phyloP scores from a whole-genome alignment of 805 yeast species.

The Candida nitratophila region DNA sequence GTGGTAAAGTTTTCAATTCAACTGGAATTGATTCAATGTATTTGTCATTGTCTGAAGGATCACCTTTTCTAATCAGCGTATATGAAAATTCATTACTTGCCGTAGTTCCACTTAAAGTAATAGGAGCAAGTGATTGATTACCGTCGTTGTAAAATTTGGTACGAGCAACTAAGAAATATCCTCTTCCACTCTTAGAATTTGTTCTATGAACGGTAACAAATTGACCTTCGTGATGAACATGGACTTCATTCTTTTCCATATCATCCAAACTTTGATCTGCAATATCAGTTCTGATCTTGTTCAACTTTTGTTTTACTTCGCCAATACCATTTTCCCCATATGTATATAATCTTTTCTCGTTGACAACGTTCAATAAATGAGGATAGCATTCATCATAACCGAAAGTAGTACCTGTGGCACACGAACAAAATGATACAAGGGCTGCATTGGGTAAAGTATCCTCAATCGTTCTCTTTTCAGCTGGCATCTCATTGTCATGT shows the following conservation, averaged over 20 bases:
- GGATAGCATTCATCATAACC: constrained; percentile 95
- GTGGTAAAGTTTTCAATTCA: constrained; percentile 42
- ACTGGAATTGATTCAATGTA: constrained; percentile 61
- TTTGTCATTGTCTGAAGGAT: constrained; percentile 32
- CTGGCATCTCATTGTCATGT: constrained; percentile 89
- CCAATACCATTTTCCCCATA: constrained; percentile 59
- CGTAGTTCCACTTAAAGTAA: constrained; percentile 50
- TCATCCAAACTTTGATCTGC: constrained; percentile 53
- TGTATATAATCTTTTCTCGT: constrained; percentile 60
- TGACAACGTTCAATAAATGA: constrained; percentile 68
- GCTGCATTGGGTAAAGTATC: constrained; percentile 96
- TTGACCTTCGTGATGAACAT: constrained; percentile 90
- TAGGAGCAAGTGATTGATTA: constrained; percentile 51
- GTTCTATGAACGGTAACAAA: constrained; percentile 85
- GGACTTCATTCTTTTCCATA: constrained; percentile 67
- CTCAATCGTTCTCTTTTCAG: constrained; percentile 84
- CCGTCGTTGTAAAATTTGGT: constrained; percentile 56
- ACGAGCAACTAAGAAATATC: constrained; percentile 84
- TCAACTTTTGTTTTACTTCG: constrained; percentile 54
- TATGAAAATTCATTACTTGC: constrained; percentile 55
- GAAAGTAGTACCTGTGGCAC: constrained; percentile 89
- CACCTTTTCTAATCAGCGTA: constrained; percentile 47
- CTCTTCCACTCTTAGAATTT: constrained; percentile 77
- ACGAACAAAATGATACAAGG: constrained; percentile 82
- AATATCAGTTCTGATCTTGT: constrained; percentile 49